Percentiles rank a stretch among this genome's conserved stretches.
These are phyloP conservation scores for Priceomyces medius DNA, from an alignment of 805 yeast species.

Conservation along the genomic window DNA sequence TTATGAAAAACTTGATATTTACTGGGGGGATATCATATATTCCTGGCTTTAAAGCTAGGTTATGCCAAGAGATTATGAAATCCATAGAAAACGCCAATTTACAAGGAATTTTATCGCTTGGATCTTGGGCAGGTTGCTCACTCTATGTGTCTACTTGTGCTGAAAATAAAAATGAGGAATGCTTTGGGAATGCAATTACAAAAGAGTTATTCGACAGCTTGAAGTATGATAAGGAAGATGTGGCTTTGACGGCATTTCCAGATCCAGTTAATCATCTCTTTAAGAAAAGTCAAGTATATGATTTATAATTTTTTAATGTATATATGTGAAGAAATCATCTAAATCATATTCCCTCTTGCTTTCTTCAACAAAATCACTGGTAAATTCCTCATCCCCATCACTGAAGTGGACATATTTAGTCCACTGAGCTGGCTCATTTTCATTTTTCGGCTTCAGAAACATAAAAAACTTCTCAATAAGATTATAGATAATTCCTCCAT, in stretches of 20 bases:
- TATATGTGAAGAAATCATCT: constrained; percentile 7
- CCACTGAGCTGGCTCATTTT: constrained; percentile 18
- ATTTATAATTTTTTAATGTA: neutral
- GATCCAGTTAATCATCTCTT: constrained; percentile 6
- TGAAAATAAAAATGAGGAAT: constrained; percentile 5
- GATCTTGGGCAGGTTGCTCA: constrained; percentile 34
- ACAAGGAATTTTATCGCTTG: constrained; percentile 17
- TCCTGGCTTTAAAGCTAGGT: constrained; percentile 21
- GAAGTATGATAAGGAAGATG: neutral
- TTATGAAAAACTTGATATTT: constrained; percentile 20
- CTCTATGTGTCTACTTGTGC: constrained; percentile 23
- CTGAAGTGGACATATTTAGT: constrained; percentile 8
- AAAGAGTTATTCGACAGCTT: neutral
- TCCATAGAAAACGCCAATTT: constrained; percentile 4
- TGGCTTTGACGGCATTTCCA: constrained; percentile 8
- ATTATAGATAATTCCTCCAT: neutral
- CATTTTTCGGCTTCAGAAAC: constrained; percentile 6
- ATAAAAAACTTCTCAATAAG: neutral
- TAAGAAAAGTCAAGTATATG: neutral
- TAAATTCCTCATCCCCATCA: neutral
- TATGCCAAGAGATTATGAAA: constrained; percentile 13
- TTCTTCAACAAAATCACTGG: constrained; percentile 2
- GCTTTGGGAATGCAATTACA: neutral
- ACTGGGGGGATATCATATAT: constrained; percentile 25
- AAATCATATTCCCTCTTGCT: constrained; percentile 8